Percentiles rank a stretch among this genome's conserved stretches.
Evolutionary conservation across 2,329 filamentous ascomycete species (phyloP).

Genomic region (Pleomassaria siparia): DNA sequence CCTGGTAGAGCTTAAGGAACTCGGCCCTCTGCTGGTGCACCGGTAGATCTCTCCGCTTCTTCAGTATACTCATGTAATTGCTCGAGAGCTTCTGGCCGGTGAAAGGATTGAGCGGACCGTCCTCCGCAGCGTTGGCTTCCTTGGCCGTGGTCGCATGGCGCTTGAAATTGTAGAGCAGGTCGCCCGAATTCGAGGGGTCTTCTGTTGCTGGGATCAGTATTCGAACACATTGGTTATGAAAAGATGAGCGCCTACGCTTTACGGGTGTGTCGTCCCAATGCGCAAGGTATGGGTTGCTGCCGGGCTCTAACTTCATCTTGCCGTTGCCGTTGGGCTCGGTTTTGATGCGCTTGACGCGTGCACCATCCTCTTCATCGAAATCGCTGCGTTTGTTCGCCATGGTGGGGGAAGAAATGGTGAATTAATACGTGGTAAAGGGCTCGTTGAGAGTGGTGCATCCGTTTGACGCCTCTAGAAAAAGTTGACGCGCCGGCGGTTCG

Average conservation of each 20-base stretch:
- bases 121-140: constrained; percentile 73
- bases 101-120: constrained; percentile 83
- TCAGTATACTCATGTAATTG: constrained; percentile 87
- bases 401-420: constrained; percentile 1
- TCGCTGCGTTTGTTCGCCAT: constrained; percentile 61
- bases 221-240: too few species aligned
- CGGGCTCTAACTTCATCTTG: constrained; percentile 51
- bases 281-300: constrained; percentile 83
- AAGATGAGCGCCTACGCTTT: constrained; percentile 21
- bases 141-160: constrained; percentile 79
- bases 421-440: too few species aligned
- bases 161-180: constrained; percentile 63
- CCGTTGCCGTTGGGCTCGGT: constrained; percentile 29
- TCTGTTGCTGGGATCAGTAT: constrained; percentile 11
- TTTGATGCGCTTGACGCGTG: constrained; percentile 56
- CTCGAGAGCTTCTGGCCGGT: constrained; percentile 74
- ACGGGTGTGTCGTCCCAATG: constrained; percentile 68
- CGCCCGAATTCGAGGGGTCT: constrained; percentile 32
- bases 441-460: not conserved
- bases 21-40: constrained; percentile 94
- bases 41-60: constrained; percentile 79
- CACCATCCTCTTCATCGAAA: constrained; percentile 50
- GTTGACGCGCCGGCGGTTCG: constrained; percentile 3
- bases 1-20: constrained; percentile 90
- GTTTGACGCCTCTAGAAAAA: not conserved